phyloP scores from a whole-genome alignment of 2,329 filamentous ascomycete species.

The Rhinocladiella similis region DNA sequence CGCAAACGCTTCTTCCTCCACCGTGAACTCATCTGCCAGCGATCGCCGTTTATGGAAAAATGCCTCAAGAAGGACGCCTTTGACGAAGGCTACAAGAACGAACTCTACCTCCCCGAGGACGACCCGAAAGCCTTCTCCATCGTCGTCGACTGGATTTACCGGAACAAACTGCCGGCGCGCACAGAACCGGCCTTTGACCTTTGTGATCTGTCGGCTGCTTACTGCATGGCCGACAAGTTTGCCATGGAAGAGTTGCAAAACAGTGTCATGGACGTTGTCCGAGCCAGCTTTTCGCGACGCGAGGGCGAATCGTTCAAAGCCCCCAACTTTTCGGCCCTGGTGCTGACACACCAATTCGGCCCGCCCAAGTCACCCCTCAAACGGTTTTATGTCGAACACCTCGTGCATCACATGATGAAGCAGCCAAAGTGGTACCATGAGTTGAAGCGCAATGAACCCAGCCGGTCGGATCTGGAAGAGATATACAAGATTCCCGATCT shows the following conservation, averaged over 20 bases:
- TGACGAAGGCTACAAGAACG: constrained; percentile 47
- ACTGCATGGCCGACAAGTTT: constrained; percentile 26
- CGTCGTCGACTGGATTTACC: constrained; percentile 40
- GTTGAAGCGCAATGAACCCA: constrained; percentile 14
- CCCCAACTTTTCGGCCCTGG: constrained; percentile 19
- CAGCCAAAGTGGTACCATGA: constrained; percentile 21
- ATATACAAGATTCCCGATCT: constrained; percentile 22
- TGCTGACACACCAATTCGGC: constrained; percentile 18
- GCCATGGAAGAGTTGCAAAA: constrained; percentile 26
- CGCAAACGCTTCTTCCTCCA: constrained; percentile 25
- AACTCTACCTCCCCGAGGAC: constrained; percentile 53
- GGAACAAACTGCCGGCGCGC: constrained; percentile 15
- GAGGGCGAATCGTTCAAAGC: constrained; percentile 9
- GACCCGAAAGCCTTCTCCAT: constrained; percentile 55
- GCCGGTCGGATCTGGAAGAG: constrained; percentile 17
- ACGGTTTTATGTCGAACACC: constrained; percentile 24
- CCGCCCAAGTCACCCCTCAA: constrained; percentile 23
- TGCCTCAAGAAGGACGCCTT: constrained; percentile 50
- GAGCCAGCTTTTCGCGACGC: constrained; percentile 8
- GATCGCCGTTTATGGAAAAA: constrained; percentile 51
- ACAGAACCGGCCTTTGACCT: constrained; percentile 13
- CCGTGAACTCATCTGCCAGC: constrained; percentile 40
- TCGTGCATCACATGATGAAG: constrained; percentile 26
- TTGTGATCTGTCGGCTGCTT: constrained; percentile 18
- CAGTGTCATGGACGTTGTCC: constrained; percentile 22